These are phyloP conservation scores for Hypoxylon sp. DNA, from an alignment of 2,329 filamentous ascomycete genomes.

Conservation along the genomic window DNA sequence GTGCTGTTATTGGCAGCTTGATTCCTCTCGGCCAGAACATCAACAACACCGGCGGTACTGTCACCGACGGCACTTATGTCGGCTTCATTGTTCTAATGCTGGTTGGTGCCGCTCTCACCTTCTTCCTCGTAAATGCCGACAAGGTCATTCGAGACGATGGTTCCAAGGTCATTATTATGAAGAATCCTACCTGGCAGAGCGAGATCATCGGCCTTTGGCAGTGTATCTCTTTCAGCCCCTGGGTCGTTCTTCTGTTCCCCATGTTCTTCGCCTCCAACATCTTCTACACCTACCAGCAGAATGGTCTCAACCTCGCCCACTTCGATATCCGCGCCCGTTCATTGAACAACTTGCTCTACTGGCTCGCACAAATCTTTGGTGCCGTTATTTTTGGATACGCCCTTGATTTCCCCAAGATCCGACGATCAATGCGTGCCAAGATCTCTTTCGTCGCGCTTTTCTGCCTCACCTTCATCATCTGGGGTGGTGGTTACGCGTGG, in stretches of 20 bases:
- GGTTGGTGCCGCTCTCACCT: constrained; percentile 71
- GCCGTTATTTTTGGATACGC: constrained; percentile 74
- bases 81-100: constrained; percentile 81
- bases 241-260: constrained; percentile 78
- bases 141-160: constrained; percentile 77
- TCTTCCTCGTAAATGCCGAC: constrained; percentile 72
- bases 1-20: constrained; percentile 85
- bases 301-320: constrained; percentile 74
- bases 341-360: constrained; percentile 79
- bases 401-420: constrained; percentile 69
- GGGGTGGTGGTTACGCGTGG: constrained; percentile 81
- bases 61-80: constrained; percentile 78
- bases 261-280: constrained; percentile 85
- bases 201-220: constrained; percentile 77
- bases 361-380: constrained; percentile 78
- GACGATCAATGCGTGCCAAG: constrained; percentile 73
- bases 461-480: constrained; percentile 74
- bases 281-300: constrained; percentile 85
- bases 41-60: constrained; percentile 63
- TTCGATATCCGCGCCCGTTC: constrained; percentile 79
- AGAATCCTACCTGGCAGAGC: constrained; percentile 80
- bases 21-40: constrained; percentile 82
- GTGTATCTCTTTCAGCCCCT: constrained; percentile 72
- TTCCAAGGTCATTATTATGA: constrained; percentile 78
- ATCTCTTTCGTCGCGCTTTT: constrained; percentile 69